Evolutionary conservation across 768 basidiomycete species (phyloP).

Genomic region (Crassisporium funariophilum): DNA sequence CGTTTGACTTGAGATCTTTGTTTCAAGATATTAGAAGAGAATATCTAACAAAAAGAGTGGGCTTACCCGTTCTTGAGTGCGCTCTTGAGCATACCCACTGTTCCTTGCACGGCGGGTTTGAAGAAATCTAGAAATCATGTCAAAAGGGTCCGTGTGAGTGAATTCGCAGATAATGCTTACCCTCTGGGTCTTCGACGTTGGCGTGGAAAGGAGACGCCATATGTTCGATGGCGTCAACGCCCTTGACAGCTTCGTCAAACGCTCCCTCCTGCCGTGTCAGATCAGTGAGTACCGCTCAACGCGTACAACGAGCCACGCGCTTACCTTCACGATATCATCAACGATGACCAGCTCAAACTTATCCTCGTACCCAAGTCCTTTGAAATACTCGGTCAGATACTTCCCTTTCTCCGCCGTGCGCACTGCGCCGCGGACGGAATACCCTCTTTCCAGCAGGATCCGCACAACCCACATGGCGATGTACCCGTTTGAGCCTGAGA

Average conservation of each 20-base stretch:
- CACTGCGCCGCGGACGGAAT: slow-evolving; percentile 65
- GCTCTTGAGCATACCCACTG: slow-evolving; percentile 60
- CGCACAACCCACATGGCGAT: slow-evolving; percentile 60
- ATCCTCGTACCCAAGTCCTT: slow-evolving; percentile 48
- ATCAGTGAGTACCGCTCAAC: background rate
- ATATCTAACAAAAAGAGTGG: background rate
- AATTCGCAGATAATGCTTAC: slow-evolving; percentile 18
- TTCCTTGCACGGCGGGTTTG: slow-evolving; percentile 75
- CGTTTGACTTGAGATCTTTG: slow-evolving; percentile 58
- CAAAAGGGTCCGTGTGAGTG: background rate
- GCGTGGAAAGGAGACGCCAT: slow-evolving; percentile 63
- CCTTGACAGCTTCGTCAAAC: slow-evolving; percentile 79
- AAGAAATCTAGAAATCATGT: slow-evolving; percentile 50
- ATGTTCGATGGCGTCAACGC: slow-evolving; percentile 71
- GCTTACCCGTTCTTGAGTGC: slow-evolving; percentile 54
- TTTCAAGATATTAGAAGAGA: background rate
- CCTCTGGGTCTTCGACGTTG: slow-evolving; percentile 43
- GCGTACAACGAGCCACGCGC: background rate
- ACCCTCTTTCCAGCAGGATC: slow-evolving; percentile 60
- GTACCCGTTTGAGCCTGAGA: slow-evolving; percentile 64
- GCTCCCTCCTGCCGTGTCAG: slow-evolving; percentile 48
- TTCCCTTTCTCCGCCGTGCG: slow-evolving; percentile 60
- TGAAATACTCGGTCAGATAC: slow-evolving; percentile 58
- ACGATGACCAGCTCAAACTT: slow-evolving; percentile 67
- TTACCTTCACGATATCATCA: slow-evolving; percentile 58